A percentile compares a stretch with the other conserved stretches of the same genome.
phyloP scores from a whole-genome alignment of 352 stramenopile species.

The Globisporangium spinosum region DNA sequence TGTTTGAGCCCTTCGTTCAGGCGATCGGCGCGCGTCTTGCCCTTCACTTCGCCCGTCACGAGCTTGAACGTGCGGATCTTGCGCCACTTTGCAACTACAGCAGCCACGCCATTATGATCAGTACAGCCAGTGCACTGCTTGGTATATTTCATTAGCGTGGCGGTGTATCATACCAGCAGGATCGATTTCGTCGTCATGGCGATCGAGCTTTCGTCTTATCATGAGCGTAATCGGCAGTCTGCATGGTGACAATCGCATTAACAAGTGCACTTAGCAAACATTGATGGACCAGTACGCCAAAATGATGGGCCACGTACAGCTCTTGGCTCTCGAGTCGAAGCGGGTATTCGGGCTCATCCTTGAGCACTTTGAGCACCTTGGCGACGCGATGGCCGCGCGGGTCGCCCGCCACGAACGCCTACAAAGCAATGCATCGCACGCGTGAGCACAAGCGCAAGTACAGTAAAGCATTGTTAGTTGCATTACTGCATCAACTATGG shows the following conservation, averaged over 20 bases:
- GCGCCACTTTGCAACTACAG: constrained; percentile 58
- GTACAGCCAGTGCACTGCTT: background rate
- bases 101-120: constrained; percentile 4
- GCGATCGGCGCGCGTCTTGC: constrained; percentile 46
- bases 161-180: constrained; percentile 26
- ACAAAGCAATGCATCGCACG: background rate
- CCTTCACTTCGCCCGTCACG: constrained; percentile 55
- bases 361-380: constrained; percentile 53
- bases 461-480: background rate
- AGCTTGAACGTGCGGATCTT: constrained; percentile 74
- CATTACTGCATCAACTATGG: background rate
- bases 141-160: background rate
- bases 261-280: background rate
- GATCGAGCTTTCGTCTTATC: constrained; percentile 63
- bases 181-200: constrained; percentile 46
- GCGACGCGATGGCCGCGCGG: constrained; percentile 53
- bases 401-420: constrained; percentile 73
- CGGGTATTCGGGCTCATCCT: constrained; percentile 46
- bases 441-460: background rate
- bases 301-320: constrained; percentile 33
- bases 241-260: background rate
- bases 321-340: constrained; percentile 67
- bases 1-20: constrained; percentile 55
- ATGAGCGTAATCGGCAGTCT: constrained; percentile 66
- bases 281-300: background rate